Percentiles rank a stretch among this genome's conserved stretches.
Conservation (phyloP, 129 eudicot species). For the Lonicera japonica region DNA sequence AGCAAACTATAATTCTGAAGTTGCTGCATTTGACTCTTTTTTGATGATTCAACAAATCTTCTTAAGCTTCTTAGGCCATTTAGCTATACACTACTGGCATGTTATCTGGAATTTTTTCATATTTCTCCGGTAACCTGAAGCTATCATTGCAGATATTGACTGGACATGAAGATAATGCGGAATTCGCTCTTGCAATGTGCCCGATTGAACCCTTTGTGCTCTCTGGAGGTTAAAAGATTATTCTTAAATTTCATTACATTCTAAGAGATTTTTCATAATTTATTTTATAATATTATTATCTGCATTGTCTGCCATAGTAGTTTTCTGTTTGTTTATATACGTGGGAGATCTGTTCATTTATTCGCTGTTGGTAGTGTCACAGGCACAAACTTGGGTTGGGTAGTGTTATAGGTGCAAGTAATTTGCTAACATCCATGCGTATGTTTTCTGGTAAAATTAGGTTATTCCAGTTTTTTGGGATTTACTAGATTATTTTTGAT, state of each 20-base stretch:
- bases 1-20: background rate
- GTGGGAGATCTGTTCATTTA: too few relatives aligned
- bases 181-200: constrained; percentile 91
- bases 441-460: too few relatives aligned
- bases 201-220: constrained; percentile 91
- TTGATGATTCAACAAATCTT: background rate
- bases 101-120: background rate
- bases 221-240: constrained; percentile 62
- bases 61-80: background rate
- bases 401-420: too few relatives aligned
- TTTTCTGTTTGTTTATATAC: too few relatives aligned
- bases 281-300: background rate
- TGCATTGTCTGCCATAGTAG: too few relatives aligned
- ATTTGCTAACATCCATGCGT: too few relatives aligned
- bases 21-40: constrained; percentile 3
- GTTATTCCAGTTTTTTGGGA: too few relatives aligned
- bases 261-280: background rate
- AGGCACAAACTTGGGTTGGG: too few relatives aligned
- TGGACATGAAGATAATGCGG: constrained; percentile 87
- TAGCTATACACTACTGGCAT: background rate
- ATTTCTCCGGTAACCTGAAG: constrained; percentile 11
- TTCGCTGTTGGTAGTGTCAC: too few relatives aligned
- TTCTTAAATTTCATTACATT: background rate
- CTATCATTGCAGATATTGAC: constrained; percentile 59
- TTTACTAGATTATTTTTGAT: too few relatives aligned